Conservation (phyloP, 176 grass and related monocot genomes). For the Ensete glaucum region DNA sequence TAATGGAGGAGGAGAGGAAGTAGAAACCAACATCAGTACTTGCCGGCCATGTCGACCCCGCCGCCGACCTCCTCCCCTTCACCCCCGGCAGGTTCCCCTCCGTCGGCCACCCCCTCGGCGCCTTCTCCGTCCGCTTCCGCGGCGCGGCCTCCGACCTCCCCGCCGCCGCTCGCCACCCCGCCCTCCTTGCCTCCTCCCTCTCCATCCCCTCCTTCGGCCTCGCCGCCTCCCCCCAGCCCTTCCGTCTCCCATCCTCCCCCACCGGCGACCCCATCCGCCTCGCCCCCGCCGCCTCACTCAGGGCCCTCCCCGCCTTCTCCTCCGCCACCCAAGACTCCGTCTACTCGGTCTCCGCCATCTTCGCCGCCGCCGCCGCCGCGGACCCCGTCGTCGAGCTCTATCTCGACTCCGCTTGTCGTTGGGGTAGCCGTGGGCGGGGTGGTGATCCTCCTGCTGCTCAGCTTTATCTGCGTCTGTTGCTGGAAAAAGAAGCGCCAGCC, state of each 20-base stretch:
- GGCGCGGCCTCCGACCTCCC: background rate
- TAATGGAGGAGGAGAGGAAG: too few relatives aligned
- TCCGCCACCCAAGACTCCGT: background rate
- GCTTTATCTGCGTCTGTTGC: conserved; percentile 51
- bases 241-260: background rate
- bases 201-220: conserved; percentile 11
- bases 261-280: too few relatives aligned
- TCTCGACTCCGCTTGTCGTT: conserved; percentile 34
- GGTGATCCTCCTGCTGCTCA: conserved; percentile 37
- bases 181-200: conserved; percentile 28
- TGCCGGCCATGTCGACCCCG: too few relatives aligned
- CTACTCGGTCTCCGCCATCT: conserved; percentile 11
- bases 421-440: conserved; percentile 38
- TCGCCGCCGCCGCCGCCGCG: background rate
- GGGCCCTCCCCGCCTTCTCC: conserved; percentile 11
- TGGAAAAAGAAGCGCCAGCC: conserved; percentile 51
- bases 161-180: conserved; percentile 9
- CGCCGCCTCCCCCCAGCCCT: conserved; percentile 15
- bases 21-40: too few relatives aligned
- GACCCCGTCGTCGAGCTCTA: background rate
- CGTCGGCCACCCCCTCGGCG: background rate
- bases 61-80: too few relatives aligned
- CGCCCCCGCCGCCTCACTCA: background rate
- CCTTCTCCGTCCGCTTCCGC: conserved; percentile 15
- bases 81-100: background rate